Evolutionary conservation across 768 basidiomycete genomes (phyloP).

Genomic region (Termitomyces sp.): DNA sequence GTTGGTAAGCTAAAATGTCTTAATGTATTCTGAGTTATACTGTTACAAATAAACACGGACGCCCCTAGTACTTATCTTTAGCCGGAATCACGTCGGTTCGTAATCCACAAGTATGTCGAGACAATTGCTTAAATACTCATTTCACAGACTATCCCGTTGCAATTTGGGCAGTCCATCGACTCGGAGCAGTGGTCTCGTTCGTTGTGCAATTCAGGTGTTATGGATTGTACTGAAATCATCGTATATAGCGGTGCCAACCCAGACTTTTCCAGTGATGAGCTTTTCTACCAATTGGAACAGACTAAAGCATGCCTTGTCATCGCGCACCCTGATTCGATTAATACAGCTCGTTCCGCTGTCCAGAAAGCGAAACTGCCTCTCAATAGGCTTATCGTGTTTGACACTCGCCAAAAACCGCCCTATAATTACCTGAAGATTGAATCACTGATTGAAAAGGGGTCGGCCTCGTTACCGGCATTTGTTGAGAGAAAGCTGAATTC

Average conservation of each 20-base stretch:
- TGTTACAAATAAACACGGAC: background rate
- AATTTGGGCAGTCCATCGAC: constrained; percentile 50
- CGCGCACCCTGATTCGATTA: constrained; percentile 38
- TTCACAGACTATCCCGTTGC: constrained; percentile 46
- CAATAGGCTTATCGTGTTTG: constrained; percentile 40
- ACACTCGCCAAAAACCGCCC: constrained; percentile 3
- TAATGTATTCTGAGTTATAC: background rate
- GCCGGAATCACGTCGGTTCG: constrained; percentile 62
- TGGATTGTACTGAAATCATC: background rate
- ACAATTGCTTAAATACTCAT: background rate
- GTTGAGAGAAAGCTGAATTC: constrained; percentile 44
- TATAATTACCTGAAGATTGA: constrained; percentile 32
- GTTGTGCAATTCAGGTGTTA: constrained; percentile 13
- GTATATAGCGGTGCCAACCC: constrained; percentile 54
- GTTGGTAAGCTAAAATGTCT: constrained; percentile 37
- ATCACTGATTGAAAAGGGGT: constrained; percentile 43
- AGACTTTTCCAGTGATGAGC: constrained; percentile 45
- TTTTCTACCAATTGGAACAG: constrained; percentile 48
- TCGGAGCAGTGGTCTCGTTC: constrained; percentile 55
- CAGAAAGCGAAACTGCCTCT: constrained; percentile 27
- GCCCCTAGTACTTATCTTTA: constrained; percentile 55
- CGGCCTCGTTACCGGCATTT: constrained; percentile 29
- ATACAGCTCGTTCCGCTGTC: constrained; percentile 38
- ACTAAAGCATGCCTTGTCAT: constrained; percentile 45
- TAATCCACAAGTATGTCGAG: background rate